Conservation (phyloP, 1,284 basidiomycete genomes). For the Moniliophthora roreri region DNA sequence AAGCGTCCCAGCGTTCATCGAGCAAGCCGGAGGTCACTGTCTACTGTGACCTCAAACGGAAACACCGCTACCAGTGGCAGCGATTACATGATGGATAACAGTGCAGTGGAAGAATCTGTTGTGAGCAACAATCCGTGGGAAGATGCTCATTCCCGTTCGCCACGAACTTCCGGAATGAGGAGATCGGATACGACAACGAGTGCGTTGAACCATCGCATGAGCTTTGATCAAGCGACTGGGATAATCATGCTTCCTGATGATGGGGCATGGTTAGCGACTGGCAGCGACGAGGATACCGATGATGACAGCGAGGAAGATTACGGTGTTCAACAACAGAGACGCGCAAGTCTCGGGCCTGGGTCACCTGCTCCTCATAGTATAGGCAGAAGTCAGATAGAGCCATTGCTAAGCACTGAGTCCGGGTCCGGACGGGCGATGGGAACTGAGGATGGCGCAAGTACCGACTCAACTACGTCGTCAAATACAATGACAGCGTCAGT, state of each 20-base stretch:
- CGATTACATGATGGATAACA: constrained; percentile 2
- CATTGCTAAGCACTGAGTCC: too few relatives aligned
- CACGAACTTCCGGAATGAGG: background rate
- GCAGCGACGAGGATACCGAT: constrained; percentile 35
- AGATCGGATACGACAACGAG: constrained; percentile 19
- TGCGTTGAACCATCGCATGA: constrained; percentile 57
- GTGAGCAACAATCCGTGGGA: constrained; percentile 53
- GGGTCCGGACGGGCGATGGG: constrained; percentile 2
- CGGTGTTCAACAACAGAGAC: constrained; percentile 1
- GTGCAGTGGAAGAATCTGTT: constrained; percentile 20
- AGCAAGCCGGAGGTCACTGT: constrained; percentile 27
- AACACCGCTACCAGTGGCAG: background rate
- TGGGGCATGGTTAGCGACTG: constrained; percentile 63
- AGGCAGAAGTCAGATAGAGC: background rate
- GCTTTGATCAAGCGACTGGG: constrained; percentile 78
- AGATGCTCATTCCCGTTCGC: constrained; percentile 31
- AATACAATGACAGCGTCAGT: constrained; percentile 20
- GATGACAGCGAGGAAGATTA: constrained; percentile 24
- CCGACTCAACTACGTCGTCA: constrained; percentile 8
- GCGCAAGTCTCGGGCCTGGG: background rate
- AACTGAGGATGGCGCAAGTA: constrained; percentile 7
- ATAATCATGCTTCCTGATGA: constrained; percentile 83
- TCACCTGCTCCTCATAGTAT: constrained; percentile 7
- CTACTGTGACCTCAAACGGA: constrained; percentile 10
- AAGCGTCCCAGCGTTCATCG: constrained; percentile 60